A percentile compares a stretch with the other conserved stretches of the same genome.
These are phyloP conservation scores for Trypanosoma brucei DNA, from an alignment of 208 protist species.

Conservation along the genomic window DNA sequence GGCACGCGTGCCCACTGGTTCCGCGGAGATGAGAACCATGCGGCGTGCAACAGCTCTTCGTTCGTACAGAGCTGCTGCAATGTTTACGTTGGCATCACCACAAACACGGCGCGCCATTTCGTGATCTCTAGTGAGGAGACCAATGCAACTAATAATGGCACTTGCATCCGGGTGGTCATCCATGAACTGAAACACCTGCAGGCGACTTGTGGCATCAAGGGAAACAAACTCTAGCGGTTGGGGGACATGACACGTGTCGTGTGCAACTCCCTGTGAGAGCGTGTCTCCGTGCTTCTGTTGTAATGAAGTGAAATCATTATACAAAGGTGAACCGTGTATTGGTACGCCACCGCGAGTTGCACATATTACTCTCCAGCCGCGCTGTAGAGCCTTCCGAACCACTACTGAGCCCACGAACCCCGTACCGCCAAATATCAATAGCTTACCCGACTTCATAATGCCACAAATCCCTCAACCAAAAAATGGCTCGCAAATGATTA, in stretches of 20 bases:
- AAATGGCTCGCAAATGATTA: no score
- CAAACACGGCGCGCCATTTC: conserved; percentile 55
- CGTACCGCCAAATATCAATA: conserved; percentile 83
- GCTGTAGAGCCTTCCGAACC: conserved; percentile 46
- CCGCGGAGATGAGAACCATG: conserved; percentile 75
- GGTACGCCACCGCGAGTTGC: conserved; percentile 59
- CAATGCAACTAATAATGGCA: conserved; percentile 66
- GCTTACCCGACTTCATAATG: conserved; percentile 25
- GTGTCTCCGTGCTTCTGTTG: conserved; percentile 2
- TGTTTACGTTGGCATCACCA: conserved; percentile 77
- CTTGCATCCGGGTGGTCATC: conserved; percentile 72
- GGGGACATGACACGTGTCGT: conserved; percentile 16
- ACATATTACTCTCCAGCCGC: conserved; percentile 64
- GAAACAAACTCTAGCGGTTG: conserved; percentile 63
- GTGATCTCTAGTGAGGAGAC: conserved; percentile 61
- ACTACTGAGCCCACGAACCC: conserved; percentile 74
- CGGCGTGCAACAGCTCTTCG: conserved; percentile 31
- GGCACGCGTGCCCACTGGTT: conserved; percentile 40
- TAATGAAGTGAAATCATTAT: neutral
- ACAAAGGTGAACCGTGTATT: conserved; percentile 23
- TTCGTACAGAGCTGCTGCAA: conserved; percentile 62
- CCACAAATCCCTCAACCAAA: conserved; percentile 5
- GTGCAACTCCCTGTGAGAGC: conserved; percentile 8
- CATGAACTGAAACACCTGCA: conserved; percentile 73
- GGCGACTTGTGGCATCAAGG: conserved; percentile 52